These are phyloP conservation scores for Recurvomyces mirabilis DNA, from an alignment of 495 filamentous ascomycete genomes.

Conservation along the genomic window DNA sequence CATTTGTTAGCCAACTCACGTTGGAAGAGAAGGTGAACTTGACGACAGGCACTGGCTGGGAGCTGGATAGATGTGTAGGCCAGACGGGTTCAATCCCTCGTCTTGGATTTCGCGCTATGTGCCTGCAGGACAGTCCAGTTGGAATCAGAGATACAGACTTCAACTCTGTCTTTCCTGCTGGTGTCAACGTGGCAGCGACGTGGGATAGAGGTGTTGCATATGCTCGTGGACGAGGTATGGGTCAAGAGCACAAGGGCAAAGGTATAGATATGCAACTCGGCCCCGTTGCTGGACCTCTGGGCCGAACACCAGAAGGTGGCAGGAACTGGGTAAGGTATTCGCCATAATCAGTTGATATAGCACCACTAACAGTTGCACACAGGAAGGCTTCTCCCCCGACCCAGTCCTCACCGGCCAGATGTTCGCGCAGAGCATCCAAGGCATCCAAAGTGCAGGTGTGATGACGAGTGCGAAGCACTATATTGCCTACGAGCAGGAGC, in stretches of 20 bases:
- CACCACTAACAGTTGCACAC: slow-evolving; percentile 26
- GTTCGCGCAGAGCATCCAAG: slow-evolving; percentile 29
- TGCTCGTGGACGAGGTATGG: slow-evolving; percentile 21
- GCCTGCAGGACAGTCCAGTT: slow-evolving; percentile 81
- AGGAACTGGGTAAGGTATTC: slow-evolving; percentile 63
- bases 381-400: slow-evolving; percentile 37
- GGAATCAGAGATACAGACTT: slow-evolving; percentile 53
- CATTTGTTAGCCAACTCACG: slow-evolving; percentile 73
- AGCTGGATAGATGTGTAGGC: slow-evolving; percentile 66
- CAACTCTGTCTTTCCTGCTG: slow-evolving; percentile 31
- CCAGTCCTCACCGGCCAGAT: slow-evolving; percentile 32
- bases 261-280: neutral
- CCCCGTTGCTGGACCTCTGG: slow-evolving; percentile 61
- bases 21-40: slow-evolving; percentile 86
- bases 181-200: slow-evolving; percentile 31
- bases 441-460: slow-evolving; percentile 32
- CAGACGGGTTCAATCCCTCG: slow-evolving; percentile 59
- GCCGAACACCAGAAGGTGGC: slow-evolving; percentile 58
- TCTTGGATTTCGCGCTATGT: slow-evolving; percentile 65
- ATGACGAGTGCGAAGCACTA: slow-evolving; percentile 29
- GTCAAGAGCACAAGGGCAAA: neutral
- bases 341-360: no score
- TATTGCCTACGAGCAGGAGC: slow-evolving; percentile 38
- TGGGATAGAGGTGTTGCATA: slow-evolving; percentile 31
- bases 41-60: slow-evolving; percentile 79